phyloP scores from a whole-genome alignment of 2,329 filamentous ascomycete genomes.

The Ophiostoma quercus region DNA sequence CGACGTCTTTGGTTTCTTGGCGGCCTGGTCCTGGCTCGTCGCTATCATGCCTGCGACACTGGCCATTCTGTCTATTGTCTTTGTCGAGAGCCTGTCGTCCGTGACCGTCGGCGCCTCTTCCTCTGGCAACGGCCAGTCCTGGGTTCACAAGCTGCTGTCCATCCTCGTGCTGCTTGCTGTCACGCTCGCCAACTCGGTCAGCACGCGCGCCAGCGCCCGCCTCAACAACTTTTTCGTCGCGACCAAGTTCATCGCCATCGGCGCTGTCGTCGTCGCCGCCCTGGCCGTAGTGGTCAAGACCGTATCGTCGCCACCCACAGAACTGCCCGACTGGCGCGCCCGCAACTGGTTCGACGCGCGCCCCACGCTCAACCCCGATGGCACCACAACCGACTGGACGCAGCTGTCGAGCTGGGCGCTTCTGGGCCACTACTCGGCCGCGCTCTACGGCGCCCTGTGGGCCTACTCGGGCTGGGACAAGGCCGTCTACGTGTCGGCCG shows the following conservation, averaged over 20 bases:
- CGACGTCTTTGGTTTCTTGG: slow-evolving; percentile 56
- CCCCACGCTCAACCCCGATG: slow-evolving; percentile 46
- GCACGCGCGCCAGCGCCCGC: slow-evolving; percentile 50
- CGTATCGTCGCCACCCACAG: slow-evolving; percentile 32
- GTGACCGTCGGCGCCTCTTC: neutral
- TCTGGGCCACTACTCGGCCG: slow-evolving; percentile 55
- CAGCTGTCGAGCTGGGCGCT: slow-evolving; percentile 51
- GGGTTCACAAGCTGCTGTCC: slow-evolving; percentile 49
- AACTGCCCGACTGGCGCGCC: slow-evolving; percentile 44
- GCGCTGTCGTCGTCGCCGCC: slow-evolving; percentile 46
- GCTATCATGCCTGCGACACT: slow-evolving; percentile 60
- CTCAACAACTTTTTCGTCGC: slow-evolving; percentile 53
- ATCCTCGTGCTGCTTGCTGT: slow-evolving; percentile 44
- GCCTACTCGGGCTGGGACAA: slow-evolving; percentile 64
- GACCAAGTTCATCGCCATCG: slow-evolving; percentile 49
- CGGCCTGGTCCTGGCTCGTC: slow-evolving; percentile 61
- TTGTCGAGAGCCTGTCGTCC: slow-evolving; percentile 49
- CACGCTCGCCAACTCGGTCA: slow-evolving; percentile 50
- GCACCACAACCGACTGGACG: slow-evolving; percentile 45
- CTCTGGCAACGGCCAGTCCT: slow-evolving; percentile 2
- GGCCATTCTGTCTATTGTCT: slow-evolving; percentile 60
- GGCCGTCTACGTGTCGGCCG: slow-evolving; percentile 53
- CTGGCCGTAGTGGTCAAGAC: slow-evolving; percentile 41
- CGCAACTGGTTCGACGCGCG: slow-evolving; percentile 53
- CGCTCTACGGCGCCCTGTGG: slow-evolving; percentile 59